These are phyloP conservation scores for Alternaria arborescens DNA, from an alignment of 2,329 filamentous ascomycete species.

Conservation along the genomic window DNA sequence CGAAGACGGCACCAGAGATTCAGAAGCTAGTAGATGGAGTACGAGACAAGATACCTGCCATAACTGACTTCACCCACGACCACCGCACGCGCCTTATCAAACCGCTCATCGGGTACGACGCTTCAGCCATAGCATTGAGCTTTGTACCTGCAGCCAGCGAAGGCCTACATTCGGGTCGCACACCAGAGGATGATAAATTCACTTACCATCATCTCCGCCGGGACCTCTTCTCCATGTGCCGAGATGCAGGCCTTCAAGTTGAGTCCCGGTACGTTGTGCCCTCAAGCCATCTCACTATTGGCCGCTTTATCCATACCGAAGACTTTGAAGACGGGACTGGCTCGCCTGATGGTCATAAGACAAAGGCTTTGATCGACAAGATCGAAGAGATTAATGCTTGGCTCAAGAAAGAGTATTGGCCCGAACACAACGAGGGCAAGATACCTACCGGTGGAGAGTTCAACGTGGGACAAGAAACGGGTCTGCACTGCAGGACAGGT, in stretches of 20 bases:
- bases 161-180: constrained; percentile 46
- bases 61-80: constrained; percentile 71
- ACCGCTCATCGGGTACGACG: constrained; percentile 83
- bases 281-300: constrained; percentile 88
- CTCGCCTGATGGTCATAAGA: constrained; percentile 62
- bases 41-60: constrained; percentile 62
- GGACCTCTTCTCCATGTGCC: constrained; percentile 73
- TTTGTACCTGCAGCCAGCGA: constrained; percentile 83
- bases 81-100: constrained; percentile 81
- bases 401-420: constrained; percentile 77
- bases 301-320: constrained; percentile 74
- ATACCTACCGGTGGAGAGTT: constrained; percentile 71
- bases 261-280: constrained; percentile 86
- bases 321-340: constrained; percentile 60
- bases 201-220: constrained; percentile 91
- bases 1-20: constrained; percentile 74
- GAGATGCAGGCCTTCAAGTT: constrained; percentile 71
- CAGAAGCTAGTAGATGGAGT: constrained; percentile 67
- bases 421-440: constrained; percentile 51
- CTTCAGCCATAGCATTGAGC: constrained; percentile 83
- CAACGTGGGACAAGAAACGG: constrained; percentile 86
- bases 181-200: constrained; percentile 67
- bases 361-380: constrained; percentile 70
- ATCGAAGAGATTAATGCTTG: constrained; percentile 82
- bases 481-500: constrained; percentile 78